Percentiles rank a stretch among this genome's conserved stretches.
phyloP scores from a whole-genome alignment of 345 rosid species.

The Luvunga scandens region DNA sequence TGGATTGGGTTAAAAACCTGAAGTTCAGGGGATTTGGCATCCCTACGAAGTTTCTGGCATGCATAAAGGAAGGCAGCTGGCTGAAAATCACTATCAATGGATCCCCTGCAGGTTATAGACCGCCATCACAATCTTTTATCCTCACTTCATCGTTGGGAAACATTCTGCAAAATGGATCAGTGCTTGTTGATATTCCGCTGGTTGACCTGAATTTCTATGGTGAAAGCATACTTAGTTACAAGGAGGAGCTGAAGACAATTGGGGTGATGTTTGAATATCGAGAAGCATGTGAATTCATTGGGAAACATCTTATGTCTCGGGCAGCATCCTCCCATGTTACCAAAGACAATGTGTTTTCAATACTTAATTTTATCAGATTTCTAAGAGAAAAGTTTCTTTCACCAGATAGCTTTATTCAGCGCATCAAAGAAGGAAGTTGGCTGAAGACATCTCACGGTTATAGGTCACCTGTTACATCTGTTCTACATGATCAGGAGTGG shows the following conservation, averaged over 20 bases:
- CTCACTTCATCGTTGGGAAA: conserved; percentile 50
- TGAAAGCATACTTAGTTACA: conserved; percentile 26
- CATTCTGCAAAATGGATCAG: conserved; percentile 46
- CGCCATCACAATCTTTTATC: conserved; percentile 63
- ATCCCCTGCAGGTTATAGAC: conserved; percentile 28
- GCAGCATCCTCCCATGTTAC: conserved; percentile 40
- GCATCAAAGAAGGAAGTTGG: conserved; percentile 45
- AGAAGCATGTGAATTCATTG: conserved; percentile 56
- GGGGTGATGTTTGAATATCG: conserved; percentile 60
- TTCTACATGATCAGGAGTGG: conserved; percentile 51
- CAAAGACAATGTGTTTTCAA: conserved; percentile 39
- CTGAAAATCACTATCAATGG: conserved; percentile 51
- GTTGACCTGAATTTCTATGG: conserved; percentile 59
- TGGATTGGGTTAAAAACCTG: conserved; percentile 50
- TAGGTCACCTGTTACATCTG: conserved; percentile 51
- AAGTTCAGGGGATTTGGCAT: conserved; percentile 8
- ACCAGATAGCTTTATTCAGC: conserved; percentile 37
- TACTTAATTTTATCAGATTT: conserved; percentile 49
- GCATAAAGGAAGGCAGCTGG: conserved; percentile 63
- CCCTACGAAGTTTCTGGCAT: conserved; percentile 41
- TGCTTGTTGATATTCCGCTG: conserved; percentile 66
- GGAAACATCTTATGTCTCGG: conserved; percentile 49
- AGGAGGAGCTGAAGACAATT: conserved; percentile 43
- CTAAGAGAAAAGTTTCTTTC: conserved; percentile 36
- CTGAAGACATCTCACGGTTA: conserved; percentile 40